Percentiles rank a stretch among this genome's conserved stretches.
Evolutionary conservation across 2,329 filamentous ascomycete genomes (phyloP).

Genomic region (Fusarium sacchari): DNA sequence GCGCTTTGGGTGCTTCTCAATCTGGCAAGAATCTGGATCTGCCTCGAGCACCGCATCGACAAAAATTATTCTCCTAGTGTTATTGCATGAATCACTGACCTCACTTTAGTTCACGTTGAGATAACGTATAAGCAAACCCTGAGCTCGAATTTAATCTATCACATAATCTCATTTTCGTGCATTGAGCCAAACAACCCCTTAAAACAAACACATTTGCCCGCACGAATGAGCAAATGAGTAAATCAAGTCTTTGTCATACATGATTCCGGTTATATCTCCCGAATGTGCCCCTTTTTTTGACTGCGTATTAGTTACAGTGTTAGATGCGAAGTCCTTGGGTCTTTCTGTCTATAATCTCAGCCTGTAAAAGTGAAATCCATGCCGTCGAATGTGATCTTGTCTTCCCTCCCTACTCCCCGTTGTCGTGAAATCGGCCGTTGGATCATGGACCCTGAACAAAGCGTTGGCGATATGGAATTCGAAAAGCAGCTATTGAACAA

Average conservation of each 20-base stretch:
- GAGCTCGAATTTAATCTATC: conserved; percentile 35
- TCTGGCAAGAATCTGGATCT: neutral
- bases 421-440: conserved; percentile 40
- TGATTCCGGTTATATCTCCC: conserved; percentile 46
- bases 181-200: conserved; percentile 27
- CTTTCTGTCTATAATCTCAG: conserved; percentile 52
- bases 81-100: neutral
- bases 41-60: neutral
- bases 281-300: conserved; percentile 48
- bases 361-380: conserved; percentile 47
- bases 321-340: conserved; percentile 45
- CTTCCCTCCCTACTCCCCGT: conserved; percentile 37
- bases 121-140: conserved; percentile 19
- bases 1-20: neutral
- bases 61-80: neutral
- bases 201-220: conserved; percentile 32
- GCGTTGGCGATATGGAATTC: conserved; percentile 26
- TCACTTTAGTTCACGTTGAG: neutral
- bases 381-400: conserved; percentile 42
- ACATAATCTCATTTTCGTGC: conserved; percentile 35
- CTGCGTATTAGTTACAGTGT: conserved; percentile 52
- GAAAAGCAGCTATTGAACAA: conserved; percentile 31
- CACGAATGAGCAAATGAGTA: conserved; percentile 39
- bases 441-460: conserved; percentile 41
- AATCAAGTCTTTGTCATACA: conserved; percentile 49